Conservation (phyloP, 257 asterid genomes). For the Solanum gracilifrons region DNA sequence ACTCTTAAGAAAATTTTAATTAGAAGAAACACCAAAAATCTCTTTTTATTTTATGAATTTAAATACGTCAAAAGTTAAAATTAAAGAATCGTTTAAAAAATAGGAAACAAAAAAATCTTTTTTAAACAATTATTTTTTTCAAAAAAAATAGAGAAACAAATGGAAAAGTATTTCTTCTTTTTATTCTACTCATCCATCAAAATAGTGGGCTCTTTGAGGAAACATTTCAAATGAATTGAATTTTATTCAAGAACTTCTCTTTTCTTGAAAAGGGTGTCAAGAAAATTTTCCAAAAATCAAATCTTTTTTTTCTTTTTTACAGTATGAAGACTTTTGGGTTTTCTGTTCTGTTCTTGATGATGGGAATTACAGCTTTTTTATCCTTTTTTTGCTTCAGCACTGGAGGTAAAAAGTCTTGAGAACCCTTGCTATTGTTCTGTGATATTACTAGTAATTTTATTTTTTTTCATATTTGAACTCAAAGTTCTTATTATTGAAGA, state of each 20-base stretch:
- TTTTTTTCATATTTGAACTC: not conserved
- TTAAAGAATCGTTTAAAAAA: too few species aligned
- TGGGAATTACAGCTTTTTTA: conserved; percentile 15
- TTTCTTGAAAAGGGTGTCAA: not conserved
- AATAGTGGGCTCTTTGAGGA: not conserved
- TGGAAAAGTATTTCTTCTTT: not conserved
- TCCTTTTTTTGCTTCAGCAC: conserved; percentile 21
- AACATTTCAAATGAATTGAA: conserved; percentile 17
- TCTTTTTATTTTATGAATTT: too few species aligned
- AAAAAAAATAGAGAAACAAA: too few species aligned
- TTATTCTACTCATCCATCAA: not conserved
- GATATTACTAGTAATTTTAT: not conserved
- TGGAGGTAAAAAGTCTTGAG: conserved; percentile 13
- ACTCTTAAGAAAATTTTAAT: not conserved
- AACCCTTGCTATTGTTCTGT: not conserved
- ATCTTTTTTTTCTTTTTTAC: not conserved
- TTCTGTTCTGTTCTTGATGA: conserved; percentile 27
- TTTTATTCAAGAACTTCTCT: not conserved
- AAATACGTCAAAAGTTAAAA: not conserved
- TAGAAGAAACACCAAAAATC: not conserved
- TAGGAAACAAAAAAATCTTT: too few species aligned
- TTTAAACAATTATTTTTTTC: too few species aligned
- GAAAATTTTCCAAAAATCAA: not conserved
- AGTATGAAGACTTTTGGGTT: conserved; percentile 47
- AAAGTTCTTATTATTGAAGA: not conserved